Evolutionary conservation across 176 grass and related monocot genomes (phyloP).

Genomic region (Secale cereale): DNA sequence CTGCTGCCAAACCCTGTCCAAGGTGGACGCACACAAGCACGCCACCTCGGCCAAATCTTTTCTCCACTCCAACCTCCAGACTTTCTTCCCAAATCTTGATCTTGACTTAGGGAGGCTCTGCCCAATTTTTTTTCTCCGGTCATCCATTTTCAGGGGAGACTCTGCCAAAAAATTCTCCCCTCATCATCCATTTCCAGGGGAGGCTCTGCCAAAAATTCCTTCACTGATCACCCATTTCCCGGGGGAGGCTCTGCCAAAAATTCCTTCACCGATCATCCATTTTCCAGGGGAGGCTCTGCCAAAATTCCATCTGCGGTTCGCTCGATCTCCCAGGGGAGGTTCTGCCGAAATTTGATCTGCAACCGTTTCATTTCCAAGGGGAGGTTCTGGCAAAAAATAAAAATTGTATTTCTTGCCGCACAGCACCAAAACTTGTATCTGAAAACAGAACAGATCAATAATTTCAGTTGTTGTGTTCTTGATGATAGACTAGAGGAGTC

Average conservation of each 20-base stretch:
- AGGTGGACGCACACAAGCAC: neutral
- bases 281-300: conserved; percentile 31
- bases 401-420: neutral
- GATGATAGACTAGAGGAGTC: conserved; percentile 38
- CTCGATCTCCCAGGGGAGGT: neutral
- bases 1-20: no score
- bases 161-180: conserved; percentile 37
- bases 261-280: neutral
- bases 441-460: neutral
- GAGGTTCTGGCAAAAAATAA: conserved; percentile 43
- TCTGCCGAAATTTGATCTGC: conserved; percentile 17
- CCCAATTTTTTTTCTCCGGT: conserved; percentile 15
- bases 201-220: conserved; percentile 34
- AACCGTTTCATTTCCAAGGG: neutral
- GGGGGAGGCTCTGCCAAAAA: conserved; percentile 40
- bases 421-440: neutral
- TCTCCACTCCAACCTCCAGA: neutral
- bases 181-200: neutral
- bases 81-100: neutral
- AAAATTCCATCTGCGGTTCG: neutral
- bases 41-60: neutral
- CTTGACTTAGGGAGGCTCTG: conserved; percentile 34
- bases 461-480: conserved; percentile 12
- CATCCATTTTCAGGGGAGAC: conserved; percentile 23
- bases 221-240: neutral